These are phyloP conservation scores for Stemphylium lycopersici DNA, from an alignment of 2,329 filamentous ascomycete genomes.

Conservation along the genomic window DNA sequence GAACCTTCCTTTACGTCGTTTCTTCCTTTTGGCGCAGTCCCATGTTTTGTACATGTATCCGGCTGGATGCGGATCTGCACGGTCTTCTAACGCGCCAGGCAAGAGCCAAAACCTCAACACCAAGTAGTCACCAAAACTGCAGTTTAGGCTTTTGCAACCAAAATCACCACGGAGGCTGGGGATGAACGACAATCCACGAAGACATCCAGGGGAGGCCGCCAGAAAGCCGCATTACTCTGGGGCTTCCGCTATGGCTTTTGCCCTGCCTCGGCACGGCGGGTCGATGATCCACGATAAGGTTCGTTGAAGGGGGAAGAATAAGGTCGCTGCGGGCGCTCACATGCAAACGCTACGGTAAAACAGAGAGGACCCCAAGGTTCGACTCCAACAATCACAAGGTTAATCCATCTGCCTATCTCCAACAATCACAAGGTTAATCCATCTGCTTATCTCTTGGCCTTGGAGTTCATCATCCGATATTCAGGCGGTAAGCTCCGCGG, in stretches of 20 bases:
- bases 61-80: constrained; percentile 2
- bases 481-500: not conserved
- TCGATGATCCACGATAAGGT: constrained; percentile 5
- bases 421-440: not conserved
- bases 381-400: not conserved
- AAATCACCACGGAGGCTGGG: not conserved
- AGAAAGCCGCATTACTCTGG: not conserved
- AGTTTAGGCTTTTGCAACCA: not conserved
- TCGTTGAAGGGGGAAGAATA: not conserved
- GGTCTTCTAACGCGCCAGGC: not conserved
- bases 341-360: not conserved
- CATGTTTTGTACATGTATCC: constrained; percentile 1
- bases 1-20: not conserved
- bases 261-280: constrained; percentile 10
- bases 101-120: not conserved
- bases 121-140: not conserved
- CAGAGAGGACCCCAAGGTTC: not conserved
- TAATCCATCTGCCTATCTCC: not conserved
- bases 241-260: not conserved
- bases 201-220: not conserved
- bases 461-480: not conserved
- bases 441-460: not conserved
- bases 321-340: not conserved
- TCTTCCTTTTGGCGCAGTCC: not conserved
- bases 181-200: not conserved